Evolutionary conservation across 345 rosid species (phyloP), one percentile per base, ranked within the genome.

Genomic region (Combretum micranthum): DNA sequence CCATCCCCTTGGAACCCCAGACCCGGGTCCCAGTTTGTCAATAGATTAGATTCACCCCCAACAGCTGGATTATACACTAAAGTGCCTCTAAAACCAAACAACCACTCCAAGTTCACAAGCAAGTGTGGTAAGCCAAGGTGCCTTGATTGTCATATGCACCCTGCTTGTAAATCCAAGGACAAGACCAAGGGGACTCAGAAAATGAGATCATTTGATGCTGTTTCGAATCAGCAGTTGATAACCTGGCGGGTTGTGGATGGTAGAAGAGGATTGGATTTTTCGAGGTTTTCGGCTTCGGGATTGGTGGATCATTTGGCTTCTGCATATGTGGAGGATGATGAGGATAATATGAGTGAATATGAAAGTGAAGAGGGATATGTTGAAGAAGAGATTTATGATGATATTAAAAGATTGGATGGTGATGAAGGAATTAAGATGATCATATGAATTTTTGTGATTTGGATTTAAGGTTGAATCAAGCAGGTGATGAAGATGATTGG

Each of bases 91-190:
- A 76, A 71, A 61, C 90, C 96, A 64, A 75, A 78, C 55, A 64
- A 77, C 69, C 87, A 91, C 75, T 86, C 95, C 64, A 82, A 83
- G 69, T 77, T 82, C 62, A 85, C 84, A 18, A 83, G 86, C 16
- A 81, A 72, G 70, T 86, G 83, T 55, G 62, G 77, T 15, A 62
- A 56, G 65, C 50, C 61, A 12, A 74, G 72, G 52, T 91, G 84
- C 63, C 10, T 53, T 16, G 77, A 45, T 17, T 78, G 84, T 19
- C 84, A 72, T 45, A 12, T 63, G 65, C 73, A 71, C 61, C 88
- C 88, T 1, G 63, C 62, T 22, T 60, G 59, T 20, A 83, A 83
- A 75, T 67, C 85, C 60, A 72, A 61, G 66, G 79, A 68, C 70
- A 86, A 83, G 71, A 45, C 85, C 60, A 86, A 83, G 62, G 93